Base-by-base conservation (phyloP, 1,139 yeast species). In the Arxiozyma heterogenica region DNA sequence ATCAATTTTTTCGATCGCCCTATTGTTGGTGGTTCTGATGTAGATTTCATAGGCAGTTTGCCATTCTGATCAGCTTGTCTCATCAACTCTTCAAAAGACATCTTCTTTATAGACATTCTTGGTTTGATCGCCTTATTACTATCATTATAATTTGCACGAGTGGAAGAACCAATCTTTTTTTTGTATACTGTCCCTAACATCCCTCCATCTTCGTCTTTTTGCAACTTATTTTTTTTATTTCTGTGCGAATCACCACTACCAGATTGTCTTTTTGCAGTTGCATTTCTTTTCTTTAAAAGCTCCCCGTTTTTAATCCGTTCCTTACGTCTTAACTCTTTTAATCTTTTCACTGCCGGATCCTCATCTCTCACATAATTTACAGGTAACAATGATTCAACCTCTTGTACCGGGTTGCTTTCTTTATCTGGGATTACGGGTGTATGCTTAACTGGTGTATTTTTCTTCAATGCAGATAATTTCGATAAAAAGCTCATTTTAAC, bases 11-110 rank as follows among this genome's bases (percentile, higher is more conserved):
- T 48, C 18, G 58, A 34, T 8, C 15, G 45, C 41, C 47, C 30
- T 25, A 47, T 42, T 17, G 11, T 9, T 9, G 44, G 30, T 27
- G 46, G 45, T 27, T 27, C 41, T 42, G 51, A 48, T 3, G 52
- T 22, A 9, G 51, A 45, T 22, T 44, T 46, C 5, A 23, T 50
- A 6, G 51, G 44, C 18, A 25, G 52, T 27, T 50, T 51, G 43
- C 42, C 30, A 17, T 81, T 77, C 34, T 72, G 70, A n/a, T 81
- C 80, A 0, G 93, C 93, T 63, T 81, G 80, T 59, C 79, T 80
- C 88, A 85, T 84, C 57, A 86, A 71, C 55, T 84, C 88, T 50
- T 77, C 78, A 63, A 83, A 86, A 12, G 82, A 75, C 65, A 83
- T 68, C 62, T 83, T 83, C 60, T 81, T 78, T 0, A 64, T 53